phyloP scores from a whole-genome alignment of 2,329 filamentous ascomycete genomes.

The Trichophyton equinum region DNA sequence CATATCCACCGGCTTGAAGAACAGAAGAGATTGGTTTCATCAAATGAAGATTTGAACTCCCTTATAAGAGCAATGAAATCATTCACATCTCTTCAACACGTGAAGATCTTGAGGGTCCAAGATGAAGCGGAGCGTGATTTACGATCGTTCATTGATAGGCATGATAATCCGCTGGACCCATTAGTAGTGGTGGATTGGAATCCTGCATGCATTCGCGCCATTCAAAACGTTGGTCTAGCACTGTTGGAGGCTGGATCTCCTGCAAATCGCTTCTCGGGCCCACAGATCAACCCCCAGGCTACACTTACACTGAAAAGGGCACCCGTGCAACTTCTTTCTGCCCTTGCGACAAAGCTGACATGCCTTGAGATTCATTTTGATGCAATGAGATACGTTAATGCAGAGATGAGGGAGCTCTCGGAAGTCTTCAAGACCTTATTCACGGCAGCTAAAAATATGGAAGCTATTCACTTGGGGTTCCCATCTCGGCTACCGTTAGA shows the following conservation, averaged over 20 bases:
- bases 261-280: conserved; percentile 48
- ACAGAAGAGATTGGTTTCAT: conserved; percentile 36
- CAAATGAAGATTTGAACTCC: conserved; percentile 39
- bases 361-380: conserved; percentile 54
- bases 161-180: conserved; percentile 32
- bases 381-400: conserved; percentile 44
- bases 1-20: conserved; percentile 25
- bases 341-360: conserved; percentile 45
- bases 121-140: conserved; percentile 47
- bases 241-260: conserved; percentile 44
- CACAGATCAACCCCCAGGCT: conserved; percentile 50
- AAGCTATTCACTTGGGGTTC: conserved; percentile 53
- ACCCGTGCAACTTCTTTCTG: conserved; percentile 37
- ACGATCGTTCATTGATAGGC: conserved; percentile 39
- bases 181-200: conserved; percentile 47
- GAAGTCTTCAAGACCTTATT: conserved; percentile 47
- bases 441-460: conserved; percentile 45
- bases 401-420: conserved; percentile 46
- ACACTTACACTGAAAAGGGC: conserved; percentile 40
- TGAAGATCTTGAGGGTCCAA: conserved; percentile 51
- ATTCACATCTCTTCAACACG: conserved; percentile 50
- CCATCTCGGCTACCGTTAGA: conserved; percentile 45
- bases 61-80: conserved; percentile 44
- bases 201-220: conserved; percentile 49
- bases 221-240: conserved; percentile 46